phyloP scores from a whole-genome alignment of 805 yeast genomes.

The Wickerhamiella dianesei region DNA sequence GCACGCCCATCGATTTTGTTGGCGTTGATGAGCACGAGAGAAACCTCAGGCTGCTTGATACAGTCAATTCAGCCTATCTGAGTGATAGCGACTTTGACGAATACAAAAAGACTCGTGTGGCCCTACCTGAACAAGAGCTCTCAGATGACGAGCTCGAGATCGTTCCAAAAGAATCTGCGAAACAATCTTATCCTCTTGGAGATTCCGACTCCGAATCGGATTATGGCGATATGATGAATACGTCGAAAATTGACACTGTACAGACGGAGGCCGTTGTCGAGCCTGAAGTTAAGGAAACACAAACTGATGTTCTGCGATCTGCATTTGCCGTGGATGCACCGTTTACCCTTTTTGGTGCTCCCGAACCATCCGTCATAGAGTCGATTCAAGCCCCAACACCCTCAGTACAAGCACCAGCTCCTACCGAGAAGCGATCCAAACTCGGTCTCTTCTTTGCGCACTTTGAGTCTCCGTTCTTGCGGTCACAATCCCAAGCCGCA shows the following conservation, averaged over 20 bases:
- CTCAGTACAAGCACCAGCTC: slow-evolving; percentile 17
- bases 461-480: slow-evolving; percentile 70
- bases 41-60: slow-evolving; percentile 10
- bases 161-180: slow-evolving; percentile 22
- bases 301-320: slow-evolving; percentile 51
- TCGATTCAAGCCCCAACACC: slow-evolving; percentile 21
- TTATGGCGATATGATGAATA: neutral
- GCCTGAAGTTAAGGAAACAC: too few relatives aligned
- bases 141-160: slow-evolving; percentile 35
- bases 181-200: slow-evolving; percentile 1
- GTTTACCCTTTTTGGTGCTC: slow-evolving; percentile 33
- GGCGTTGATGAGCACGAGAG: slow-evolving; percentile 26
- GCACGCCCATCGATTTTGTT: slow-evolving; percentile 54
- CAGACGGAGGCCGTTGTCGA: neutral
- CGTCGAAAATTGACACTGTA: neutral
- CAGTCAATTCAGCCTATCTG: slow-evolving; percentile 8
- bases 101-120: slow-evolving; percentile 13
- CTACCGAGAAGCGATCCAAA: slow-evolving; percentile 21
- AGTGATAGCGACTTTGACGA: slow-evolving; percentile 22
- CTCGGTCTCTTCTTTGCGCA: slow-evolving; percentile 67
- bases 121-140: slow-evolving; percentile 26
- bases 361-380: slow-evolving; percentile 37
- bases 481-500: slow-evolving; percentile 68
- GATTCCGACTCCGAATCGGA: slow-evolving; percentile 1
- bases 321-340: slow-evolving; percentile 36